Conservation (phyloP, 164 flowering plant genomes). For the Houttuynia cordata region DNA sequence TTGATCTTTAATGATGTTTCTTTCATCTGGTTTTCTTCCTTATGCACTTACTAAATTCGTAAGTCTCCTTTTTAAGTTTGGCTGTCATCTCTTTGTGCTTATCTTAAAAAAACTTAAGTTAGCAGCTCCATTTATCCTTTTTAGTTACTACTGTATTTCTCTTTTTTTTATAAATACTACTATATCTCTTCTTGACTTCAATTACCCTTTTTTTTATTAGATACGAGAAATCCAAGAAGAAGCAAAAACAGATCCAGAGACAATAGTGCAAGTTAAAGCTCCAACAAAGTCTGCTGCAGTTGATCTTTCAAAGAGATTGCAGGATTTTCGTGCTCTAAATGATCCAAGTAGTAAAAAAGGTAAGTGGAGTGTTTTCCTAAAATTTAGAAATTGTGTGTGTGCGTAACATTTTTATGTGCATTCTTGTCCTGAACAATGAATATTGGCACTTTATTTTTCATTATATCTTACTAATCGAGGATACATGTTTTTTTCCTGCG, state of each 20-base stretch:
- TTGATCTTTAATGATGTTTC: no score
- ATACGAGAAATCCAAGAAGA: constrained; percentile 75
- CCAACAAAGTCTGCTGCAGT: constrained; percentile 62
- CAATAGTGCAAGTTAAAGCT: constrained; percentile 28
- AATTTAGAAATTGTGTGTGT: not conserved
- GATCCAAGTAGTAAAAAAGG: constrained; percentile 76
- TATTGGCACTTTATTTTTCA: no score
- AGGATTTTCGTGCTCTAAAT: constrained; percentile 40
- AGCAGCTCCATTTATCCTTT: not conserved
- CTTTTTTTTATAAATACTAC: not conserved
- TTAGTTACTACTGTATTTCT: no score
- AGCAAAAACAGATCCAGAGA: constrained; percentile 37
- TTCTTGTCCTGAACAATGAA: no score
- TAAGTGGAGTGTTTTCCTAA: constrained; percentile 5
- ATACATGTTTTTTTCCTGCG: no score
- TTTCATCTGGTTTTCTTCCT: no score
- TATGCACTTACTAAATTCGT: no score
- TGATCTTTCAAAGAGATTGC: constrained; percentile 76
- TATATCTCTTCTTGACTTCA: not conserved
- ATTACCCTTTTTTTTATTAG: constrained; percentile 17
- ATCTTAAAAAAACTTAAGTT: no score
- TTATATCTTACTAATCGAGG: no score
- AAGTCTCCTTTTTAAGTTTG: no score
- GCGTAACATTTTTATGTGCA: no score
- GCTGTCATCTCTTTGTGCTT: no score